phyloP scores from a whole-genome alignment of 164 flowering plant genomes.

The Sedum album region DNA sequence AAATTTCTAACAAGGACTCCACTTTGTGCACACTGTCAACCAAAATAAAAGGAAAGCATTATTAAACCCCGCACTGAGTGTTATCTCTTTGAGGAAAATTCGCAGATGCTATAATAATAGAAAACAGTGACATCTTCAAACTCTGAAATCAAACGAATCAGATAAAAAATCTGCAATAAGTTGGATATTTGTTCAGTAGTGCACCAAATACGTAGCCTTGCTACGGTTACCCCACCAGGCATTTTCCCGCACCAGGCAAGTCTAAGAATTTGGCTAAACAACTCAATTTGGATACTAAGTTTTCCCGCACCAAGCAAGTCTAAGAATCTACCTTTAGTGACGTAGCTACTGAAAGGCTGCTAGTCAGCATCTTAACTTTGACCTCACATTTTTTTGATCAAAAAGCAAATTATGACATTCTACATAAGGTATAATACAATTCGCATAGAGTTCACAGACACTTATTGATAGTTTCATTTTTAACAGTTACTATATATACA shows the following conservation, averaged over 20 bases:
- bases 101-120: background rate
- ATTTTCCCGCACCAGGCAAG: background rate
- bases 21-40: constrained; percentile 55
- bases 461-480: too few relatives aligned
- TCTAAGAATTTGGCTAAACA: background rate
- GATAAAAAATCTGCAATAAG: background rate
- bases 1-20: constrained; percentile 66
- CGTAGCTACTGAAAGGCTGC: too few relatives aligned
- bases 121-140: background rate
- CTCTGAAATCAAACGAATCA: background rate
- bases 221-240: background rate
- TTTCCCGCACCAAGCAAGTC: background rate
- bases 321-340: background rate
- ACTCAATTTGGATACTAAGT: too few relatives aligned
- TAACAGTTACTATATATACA: too few relatives aligned
- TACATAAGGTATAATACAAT: too few relatives aligned
- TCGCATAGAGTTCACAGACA: background rate
- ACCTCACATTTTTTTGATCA: background rate
- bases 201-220: too few relatives aligned
- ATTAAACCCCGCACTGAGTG: background rate
- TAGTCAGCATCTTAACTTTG: background rate
- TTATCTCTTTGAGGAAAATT: background rate
- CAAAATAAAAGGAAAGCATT: constrained; percentile 8
- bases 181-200: background rate
- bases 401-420: background rate